Conservation (phyloP, 106 monocot genomes). For the Dioscorea dumetorum region DNA sequence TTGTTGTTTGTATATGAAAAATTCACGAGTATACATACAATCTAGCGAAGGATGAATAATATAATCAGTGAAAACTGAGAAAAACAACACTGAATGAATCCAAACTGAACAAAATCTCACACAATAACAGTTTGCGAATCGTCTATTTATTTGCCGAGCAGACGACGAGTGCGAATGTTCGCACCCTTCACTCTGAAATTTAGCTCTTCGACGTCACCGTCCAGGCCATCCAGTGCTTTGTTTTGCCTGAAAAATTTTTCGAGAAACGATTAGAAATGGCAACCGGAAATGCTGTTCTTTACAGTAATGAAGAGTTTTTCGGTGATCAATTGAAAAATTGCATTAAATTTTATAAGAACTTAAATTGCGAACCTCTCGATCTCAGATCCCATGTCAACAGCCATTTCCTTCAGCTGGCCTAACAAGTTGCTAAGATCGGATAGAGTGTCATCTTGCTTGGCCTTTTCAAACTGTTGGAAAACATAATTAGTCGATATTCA, state of each 20-base stretch:
- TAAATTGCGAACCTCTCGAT: slow-evolving; percentile 33
- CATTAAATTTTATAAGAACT: too few species aligned
- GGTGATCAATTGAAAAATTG: too few species aligned
- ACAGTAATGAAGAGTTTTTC: too few species aligned
- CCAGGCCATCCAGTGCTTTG: slow-evolving; percentile 32
- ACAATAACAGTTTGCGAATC: background rate
- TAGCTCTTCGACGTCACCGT: slow-evolving; percentile 46
- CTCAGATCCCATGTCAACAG: slow-evolving; percentile 72
- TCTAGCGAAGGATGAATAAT: too few species aligned
- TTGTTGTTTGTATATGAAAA: too few species aligned
- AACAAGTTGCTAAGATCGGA: slow-evolving; percentile 56
- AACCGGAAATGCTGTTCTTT: too few species aligned
- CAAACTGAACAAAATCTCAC: too few species aligned
- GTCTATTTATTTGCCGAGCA: slow-evolving; percentile 34
- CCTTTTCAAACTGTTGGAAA: slow-evolving; percentile 48
- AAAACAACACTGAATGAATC: too few species aligned
- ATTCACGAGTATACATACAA: too few species aligned
- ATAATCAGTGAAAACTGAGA: too few species aligned
- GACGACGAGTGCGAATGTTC: slow-evolving; percentile 28
- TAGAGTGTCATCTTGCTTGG: slow-evolving; percentile 66
- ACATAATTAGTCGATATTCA: background rate
- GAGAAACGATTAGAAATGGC: too few species aligned
- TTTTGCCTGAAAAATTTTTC: slow-evolving; percentile 35
- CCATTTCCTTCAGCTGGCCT: slow-evolving; percentile 62
- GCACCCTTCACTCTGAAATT: slow-evolving; percentile 49